Evolutionary conservation across 257 asterid genomes (phyloP), one percentile per base, ranked within the genome.

Genomic region (Plantago elongata): DNA sequence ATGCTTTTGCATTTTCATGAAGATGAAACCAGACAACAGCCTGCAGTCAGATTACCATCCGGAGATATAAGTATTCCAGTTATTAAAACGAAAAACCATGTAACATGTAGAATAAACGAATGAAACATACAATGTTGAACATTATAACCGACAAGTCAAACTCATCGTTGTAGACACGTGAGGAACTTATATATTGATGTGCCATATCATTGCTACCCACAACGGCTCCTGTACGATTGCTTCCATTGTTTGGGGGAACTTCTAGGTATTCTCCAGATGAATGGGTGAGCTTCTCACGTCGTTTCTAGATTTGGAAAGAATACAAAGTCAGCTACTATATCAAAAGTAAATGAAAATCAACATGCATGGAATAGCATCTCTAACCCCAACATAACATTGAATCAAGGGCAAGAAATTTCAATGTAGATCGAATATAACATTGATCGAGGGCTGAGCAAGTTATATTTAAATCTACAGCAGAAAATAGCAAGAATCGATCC

Each of bases 1-100:
- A 82, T 8, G 96, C 74, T 64, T 72, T 84, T 49, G 81, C 67
- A 60, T 82, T 78, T 65, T 89, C 96, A 67, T 86, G 96, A 69
- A 86, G 90, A 74, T 80, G 89, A 72, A 77, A 89, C 96, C 90
- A 89, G 67, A 77, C 73, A 54, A 86, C 89, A 47, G 96, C 96
- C 96, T 89, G 85, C 69, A 70, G 61, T 68, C 62, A 78, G 67
- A 69, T 65, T 50, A 57, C 75, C 61, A 45, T 48, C 57, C 49
- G 64, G 46, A 61, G 34, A 45, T 47, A 48, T 67, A 12, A 45
- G 70, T 51, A 30, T 66, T 63, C 4, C 40, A 34, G 7, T 34
- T 34, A 34, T 34, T 34, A 48, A 34, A 48, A 45, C 50, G 17
- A 12, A 51, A 51, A 34, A 51, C 3, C 5, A 54, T 54, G 11